Evolutionary conservation across 192 early-diverging fungal species (phyloP).

Genomic region (Coemansia sp.): DNA sequence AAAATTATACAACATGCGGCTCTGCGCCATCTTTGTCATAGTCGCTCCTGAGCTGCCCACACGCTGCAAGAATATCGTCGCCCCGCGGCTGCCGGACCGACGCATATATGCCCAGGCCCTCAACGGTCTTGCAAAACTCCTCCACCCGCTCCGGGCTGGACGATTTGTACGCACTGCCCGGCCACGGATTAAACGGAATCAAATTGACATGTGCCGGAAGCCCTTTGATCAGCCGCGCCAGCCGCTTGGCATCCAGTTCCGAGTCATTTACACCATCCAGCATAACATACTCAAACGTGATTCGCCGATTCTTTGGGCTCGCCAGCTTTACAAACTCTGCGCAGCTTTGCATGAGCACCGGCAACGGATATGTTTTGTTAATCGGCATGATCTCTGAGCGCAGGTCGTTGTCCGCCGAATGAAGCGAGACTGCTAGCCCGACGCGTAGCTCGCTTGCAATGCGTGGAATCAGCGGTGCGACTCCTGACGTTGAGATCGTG

Average conservation of each 20-base stretch:
- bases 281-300: slow-evolving; percentile 94
- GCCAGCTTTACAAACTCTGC: slow-evolving; percentile 58
- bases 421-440: slow-evolving; percentile 78
- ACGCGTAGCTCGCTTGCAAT: slow-evolving; percentile 69
- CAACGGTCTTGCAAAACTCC: slow-evolving; percentile 58
- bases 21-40: neutral
- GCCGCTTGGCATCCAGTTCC: slow-evolving; percentile 61
- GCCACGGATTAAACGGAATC: slow-evolving; percentile 88
- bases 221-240: slow-evolving; percentile 62
- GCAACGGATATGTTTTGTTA: slow-evolving; percentile 79
- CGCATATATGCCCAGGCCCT: slow-evolving; percentile 55
- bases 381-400: slow-evolving; percentile 80
- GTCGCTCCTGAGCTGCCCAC: slow-evolving; percentile 64
- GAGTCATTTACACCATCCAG: slow-evolving; percentile 82
- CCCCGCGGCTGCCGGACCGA: slow-evolving; percentile 65
- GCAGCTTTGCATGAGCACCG: slow-evolving; percentile 69
- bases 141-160: slow-evolving; percentile 58
- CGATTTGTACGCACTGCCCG: slow-evolving; percentile 66
- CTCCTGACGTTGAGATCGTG: slow-evolving; percentile 80
- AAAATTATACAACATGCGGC: neutral
- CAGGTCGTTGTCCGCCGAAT: slow-evolving; percentile 76
- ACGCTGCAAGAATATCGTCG: slow-evolving; percentile 79
- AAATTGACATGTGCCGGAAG: slow-evolving; percentile 76
- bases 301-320: slow-evolving; percentile 60
- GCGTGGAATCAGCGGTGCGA: slow-evolving; percentile 78